These are phyloP conservation scores for Colletotrichum tofieldiae DNA, from an alignment of 2,329 filamentous ascomycete species.

Conservation along the genomic window DNA sequence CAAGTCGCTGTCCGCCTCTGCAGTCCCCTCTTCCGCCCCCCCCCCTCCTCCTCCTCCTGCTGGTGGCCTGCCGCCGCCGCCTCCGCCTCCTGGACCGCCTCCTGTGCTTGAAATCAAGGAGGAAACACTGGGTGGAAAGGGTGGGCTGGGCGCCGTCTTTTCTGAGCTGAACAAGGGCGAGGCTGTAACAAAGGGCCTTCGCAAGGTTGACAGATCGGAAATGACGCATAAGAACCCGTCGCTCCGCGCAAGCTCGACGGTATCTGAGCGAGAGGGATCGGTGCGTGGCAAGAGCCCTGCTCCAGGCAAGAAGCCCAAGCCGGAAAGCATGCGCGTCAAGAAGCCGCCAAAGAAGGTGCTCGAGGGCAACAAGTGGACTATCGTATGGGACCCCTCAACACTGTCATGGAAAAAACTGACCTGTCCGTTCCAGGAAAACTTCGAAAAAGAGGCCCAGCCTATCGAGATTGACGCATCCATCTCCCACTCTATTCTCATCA, in stretches of 20 bases:
- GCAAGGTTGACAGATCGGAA: slow-evolving; percentile 94
- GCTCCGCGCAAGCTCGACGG: slow-evolving; percentile 80
- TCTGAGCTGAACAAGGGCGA: slow-evolving; percentile 91
- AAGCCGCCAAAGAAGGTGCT: slow-evolving; percentile 86
- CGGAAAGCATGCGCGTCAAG: slow-evolving; percentile 86
- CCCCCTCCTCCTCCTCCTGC: slow-evolving; percentile 65
- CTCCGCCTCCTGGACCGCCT: slow-evolving; percentile 80
- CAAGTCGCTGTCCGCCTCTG: slow-evolving; percentile 69
- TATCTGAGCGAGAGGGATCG: slow-evolving; percentile 71
- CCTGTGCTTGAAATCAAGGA: slow-evolving; percentile 75
- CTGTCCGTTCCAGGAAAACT: slow-evolving; percentile 80
- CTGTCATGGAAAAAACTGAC: not conserved
- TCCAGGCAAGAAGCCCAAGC: slow-evolving; percentile 89
- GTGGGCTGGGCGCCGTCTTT: slow-evolving; percentile 90
- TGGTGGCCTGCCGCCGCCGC: slow-evolving; percentile 73
- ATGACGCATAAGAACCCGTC: slow-evolving; percentile 99
- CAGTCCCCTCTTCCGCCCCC: slow-evolving; percentile 56
- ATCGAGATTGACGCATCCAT: slow-evolving; percentile 87
- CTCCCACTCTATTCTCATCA: slow-evolving; percentile 92
- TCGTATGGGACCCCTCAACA: slow-evolving; percentile 69
- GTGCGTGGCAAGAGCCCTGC: slow-evolving; percentile 85
- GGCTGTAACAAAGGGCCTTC: slow-evolving; percentile 87
- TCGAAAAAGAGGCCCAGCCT: slow-evolving; percentile 80
- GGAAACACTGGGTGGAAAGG: slow-evolving; percentile 60
- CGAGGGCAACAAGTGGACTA: slow-evolving; percentile 93